These are phyloP conservation scores for Aspergillus egyptiacus DNA, from an alignment of 495 filamentous ascomycete species.

Conservation along the genomic window DNA sequence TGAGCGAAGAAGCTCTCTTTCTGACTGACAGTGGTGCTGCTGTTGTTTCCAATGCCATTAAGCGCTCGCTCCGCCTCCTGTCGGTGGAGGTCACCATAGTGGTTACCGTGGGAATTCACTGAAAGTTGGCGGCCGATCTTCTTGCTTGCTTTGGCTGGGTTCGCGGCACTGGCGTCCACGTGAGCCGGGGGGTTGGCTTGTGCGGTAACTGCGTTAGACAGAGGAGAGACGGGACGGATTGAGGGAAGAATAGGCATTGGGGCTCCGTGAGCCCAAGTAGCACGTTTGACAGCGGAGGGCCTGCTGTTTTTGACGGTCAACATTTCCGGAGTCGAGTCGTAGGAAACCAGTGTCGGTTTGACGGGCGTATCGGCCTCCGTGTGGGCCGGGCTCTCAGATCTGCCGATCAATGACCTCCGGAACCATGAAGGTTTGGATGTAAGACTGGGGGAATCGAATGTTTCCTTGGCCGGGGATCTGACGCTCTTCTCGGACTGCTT, in stretches of 20 bases:
- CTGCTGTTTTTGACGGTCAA: slow-evolving; percentile 52
- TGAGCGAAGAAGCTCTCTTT: slow-evolving; percentile 98
- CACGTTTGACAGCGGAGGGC: slow-evolving; percentile 62
- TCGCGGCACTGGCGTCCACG: slow-evolving; percentile 29
- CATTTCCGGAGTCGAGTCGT: slow-evolving; percentile 46
- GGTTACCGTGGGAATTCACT: slow-evolving; percentile 85
- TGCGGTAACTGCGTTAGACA: slow-evolving; percentile 87
- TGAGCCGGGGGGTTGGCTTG: slow-evolving; percentile 57
- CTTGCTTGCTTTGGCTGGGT: slow-evolving; percentile 60
- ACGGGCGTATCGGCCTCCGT: slow-evolving; percentile 30
- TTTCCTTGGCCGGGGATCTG: slow-evolving; percentile 55
- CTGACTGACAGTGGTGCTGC: slow-evolving; percentile 59
- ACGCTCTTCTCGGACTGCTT: slow-evolving; percentile 78
- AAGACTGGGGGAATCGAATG: slow-evolving; percentile 59
- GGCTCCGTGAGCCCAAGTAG: slow-evolving; percentile 85
- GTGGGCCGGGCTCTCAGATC: slow-evolving; percentile 53
- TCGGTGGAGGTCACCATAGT: slow-evolving; percentile 79
- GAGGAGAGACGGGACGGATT: slow-evolving; percentile 87
- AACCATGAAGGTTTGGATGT: slow-evolving; percentile 92
- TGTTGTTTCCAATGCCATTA: slow-evolving; percentile 63
- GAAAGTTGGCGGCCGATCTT: slow-evolving; percentile 97
- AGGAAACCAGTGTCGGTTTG: slow-evolving; percentile 45
- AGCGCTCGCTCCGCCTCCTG: slow-evolving; percentile 88
- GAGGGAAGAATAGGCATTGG: slow-evolving; percentile 98
- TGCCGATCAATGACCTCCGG: slow-evolving; percentile 79